These are phyloP conservation scores for Cyberlindnera mycetangii DNA, from an alignment of 805 yeast species.

Conservation along the genomic window DNA sequence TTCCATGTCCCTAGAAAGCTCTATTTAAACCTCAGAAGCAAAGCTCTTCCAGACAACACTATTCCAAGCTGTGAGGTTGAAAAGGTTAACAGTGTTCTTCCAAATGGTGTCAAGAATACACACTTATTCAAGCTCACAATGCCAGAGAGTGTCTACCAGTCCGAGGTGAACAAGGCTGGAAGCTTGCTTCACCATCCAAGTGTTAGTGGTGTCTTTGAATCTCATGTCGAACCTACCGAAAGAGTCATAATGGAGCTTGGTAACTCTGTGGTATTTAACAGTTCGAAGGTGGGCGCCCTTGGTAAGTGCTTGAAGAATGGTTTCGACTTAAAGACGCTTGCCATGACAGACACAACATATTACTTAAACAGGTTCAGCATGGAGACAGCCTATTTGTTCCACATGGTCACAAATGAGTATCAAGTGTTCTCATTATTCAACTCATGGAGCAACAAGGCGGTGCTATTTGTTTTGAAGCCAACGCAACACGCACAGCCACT, in stretches of 20 bases:
- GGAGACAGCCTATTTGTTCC: constrained; percentile 63
- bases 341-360: constrained; percentile 41
- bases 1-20: constrained; percentile 74
- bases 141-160: constrained; percentile 60
- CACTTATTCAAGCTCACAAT: constrained; percentile 59
- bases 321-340: constrained; percentile 60
- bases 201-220: constrained; percentile 72
- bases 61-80: constrained; percentile 55
- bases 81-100: constrained; percentile 58
- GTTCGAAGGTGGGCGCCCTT: constrained; percentile 71
- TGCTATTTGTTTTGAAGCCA: constrained; percentile 64
- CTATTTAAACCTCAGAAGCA: constrained; percentile 41
- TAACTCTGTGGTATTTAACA: constrained; percentile 64
- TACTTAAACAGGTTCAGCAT: constrained; percentile 56
- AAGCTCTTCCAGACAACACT: constrained; percentile 36
- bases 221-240: constrained; percentile 62
- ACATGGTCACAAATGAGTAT: constrained; percentile 68
- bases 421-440: constrained; percentile 69
- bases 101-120: constrained; percentile 55
- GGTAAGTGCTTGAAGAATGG: constrained; percentile 87
- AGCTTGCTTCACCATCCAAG: constrained; percentile 61
- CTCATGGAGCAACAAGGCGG: constrained; percentile 53
- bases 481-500: constrained; percentile 62
- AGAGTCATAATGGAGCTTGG: constrained; percentile 82
- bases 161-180: constrained; percentile 54